Evolutionary conservation across 306 rosid species (phyloP).

Genomic region (Quercus bicolor): DNA sequence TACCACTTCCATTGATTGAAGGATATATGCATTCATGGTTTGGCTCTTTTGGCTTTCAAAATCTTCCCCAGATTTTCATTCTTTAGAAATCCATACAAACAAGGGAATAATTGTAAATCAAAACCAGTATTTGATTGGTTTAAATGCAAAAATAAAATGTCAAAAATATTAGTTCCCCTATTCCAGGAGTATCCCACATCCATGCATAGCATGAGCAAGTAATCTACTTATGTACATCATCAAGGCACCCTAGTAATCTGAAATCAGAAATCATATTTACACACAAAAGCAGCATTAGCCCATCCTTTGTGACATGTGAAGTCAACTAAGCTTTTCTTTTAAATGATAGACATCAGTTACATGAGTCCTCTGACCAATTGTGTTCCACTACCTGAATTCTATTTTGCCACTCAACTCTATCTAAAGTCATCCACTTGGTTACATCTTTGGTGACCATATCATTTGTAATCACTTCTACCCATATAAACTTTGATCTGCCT

Average conservation of each 20-base stretch:
- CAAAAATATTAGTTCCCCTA: not conserved
- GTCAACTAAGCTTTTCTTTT: not conserved
- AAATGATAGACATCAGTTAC: not conserved
- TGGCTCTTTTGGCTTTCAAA: not conserved
- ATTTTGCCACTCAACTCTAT: not conserved
- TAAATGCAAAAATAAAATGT: not conserved
- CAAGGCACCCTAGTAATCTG: not conserved
- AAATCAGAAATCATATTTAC: not conserved
- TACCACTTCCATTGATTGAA: not conserved
- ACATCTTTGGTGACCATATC: not conserved
- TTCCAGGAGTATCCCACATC: not conserved
- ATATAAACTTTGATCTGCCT: not conserved
- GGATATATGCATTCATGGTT: not conserved
- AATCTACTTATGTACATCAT: not conserved
- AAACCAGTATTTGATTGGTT: not conserved
- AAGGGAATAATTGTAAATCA: not conserved
- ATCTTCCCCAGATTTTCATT: not conserved
- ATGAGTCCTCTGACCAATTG: not conserved
- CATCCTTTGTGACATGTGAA: not conserved
- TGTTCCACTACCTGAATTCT: not conserved
- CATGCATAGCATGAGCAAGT: not conserved
- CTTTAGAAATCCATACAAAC: not conserved
- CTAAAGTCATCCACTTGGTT: not conserved
- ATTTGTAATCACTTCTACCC: not conserved
- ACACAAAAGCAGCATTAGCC: not conserved